Conservation (phyloP, 2,329 filamentous ascomycete species). For the Cryphonectria parasitica region DNA sequence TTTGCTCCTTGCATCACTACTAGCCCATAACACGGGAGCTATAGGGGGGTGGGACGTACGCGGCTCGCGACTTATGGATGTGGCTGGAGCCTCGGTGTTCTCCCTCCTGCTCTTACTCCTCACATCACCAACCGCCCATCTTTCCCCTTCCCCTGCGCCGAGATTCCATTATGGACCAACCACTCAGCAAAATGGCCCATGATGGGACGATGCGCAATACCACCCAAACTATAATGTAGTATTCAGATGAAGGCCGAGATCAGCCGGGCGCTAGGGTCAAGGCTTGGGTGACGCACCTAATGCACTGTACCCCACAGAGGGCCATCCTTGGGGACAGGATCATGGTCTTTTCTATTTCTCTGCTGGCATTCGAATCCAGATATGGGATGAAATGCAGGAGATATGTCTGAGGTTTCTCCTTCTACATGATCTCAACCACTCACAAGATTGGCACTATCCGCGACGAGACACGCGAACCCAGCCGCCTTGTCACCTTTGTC, state of each 20-base stretch:
- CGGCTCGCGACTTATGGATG: neutral
- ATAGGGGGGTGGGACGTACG: slow-evolving; percentile 9
- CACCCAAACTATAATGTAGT: neutral
- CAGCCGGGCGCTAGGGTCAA: neutral
- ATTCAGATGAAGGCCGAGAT: slow-evolving; percentile 3
- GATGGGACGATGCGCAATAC: neutral
- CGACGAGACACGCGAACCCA: neutral
- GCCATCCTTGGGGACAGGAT: slow-evolving; percentile 14
- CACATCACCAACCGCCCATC: neutral
- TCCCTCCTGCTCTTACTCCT: neutral
- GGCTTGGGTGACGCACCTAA: slow-evolving; percentile 2
- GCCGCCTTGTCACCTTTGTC: neutral
- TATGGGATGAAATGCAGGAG: neutral
- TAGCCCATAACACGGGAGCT: neutral
- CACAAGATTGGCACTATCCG: neutral
- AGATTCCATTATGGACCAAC: neutral
- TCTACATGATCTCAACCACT: neutral
- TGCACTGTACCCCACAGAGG: slow-evolving; percentile 17
- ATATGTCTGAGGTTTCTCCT: neutral
- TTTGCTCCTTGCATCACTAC: neutral
- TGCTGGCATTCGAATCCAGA: neutral
- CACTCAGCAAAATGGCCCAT: neutral
- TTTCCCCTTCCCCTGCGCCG: neutral
- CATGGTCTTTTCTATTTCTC: neutral
- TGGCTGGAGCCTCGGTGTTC: slow-evolving; percentile 3